Base-by-base conservation (phyloP, 1,284 basidiomycete genomes). In the Cutaneotrichosporon cavernicola region DNA sequence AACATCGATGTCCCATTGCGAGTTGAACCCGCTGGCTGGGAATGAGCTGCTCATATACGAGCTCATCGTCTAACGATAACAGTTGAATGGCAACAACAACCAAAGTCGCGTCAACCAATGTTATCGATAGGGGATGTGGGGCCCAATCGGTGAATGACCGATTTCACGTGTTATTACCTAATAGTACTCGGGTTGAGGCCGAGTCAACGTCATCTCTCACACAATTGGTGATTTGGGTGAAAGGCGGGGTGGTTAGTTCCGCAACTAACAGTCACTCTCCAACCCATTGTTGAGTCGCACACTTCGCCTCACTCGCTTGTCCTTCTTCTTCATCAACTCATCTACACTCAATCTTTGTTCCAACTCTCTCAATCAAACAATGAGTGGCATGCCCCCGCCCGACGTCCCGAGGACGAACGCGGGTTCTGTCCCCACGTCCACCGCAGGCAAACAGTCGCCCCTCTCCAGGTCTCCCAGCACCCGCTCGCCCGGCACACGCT, bases 1-100 rank as follows among this genome's bases (percentile, higher is more conserved):
- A 1, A 64, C 66, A 52, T 77, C 73, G 32, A 78, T 66, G 40
- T 79, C 77, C 77, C 77, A 79, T 4, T 76, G 76, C 13, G 73
- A 65, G 26, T 69, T 67, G 18, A 69, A 56, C 1, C 65, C 53
- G 26, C 65, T 63, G 16, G 43, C 43, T 46, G 43, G 43, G 43
- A n/a, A 46, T n/a, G 43, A 46, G 49, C 73, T 74, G 31, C 73
- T 73, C 58, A 76, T 73, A 62, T 78, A 78, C 10, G 75, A 76
- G 8, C 73, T 67, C 77, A 79, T 79, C 49, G 46, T 64, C 58
- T n/a, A 61, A n/a, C 32, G 38, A 26, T 47, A 58, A 55, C 16
- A 47, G 53, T 16, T 21, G 13, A 56, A 52, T 38, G 16, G 40
- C 22, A 13, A 3, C 26, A 26, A 26, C 26, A 26, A 26, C 26